Evolutionary conservation across 2,329 filamentous ascomycete genomes (phyloP), one percentile per base, ranked within the genome.

Genomic region (Phoma sp.): DNA sequence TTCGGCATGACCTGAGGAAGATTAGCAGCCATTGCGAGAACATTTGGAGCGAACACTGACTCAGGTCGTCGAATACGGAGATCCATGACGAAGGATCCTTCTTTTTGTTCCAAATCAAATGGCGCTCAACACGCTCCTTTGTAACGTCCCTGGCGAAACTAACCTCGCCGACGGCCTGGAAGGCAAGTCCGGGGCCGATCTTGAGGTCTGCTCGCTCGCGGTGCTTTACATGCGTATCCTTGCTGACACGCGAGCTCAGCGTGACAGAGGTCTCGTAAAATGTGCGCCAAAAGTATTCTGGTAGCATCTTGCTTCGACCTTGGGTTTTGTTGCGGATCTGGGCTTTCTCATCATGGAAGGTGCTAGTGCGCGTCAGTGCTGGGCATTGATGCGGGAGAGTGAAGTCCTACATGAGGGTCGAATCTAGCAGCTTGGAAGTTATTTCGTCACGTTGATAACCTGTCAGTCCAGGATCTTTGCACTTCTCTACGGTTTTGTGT

Each of bases 131-230:
- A 0, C 60, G 15, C 3, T 49, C 19, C 4, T 13, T 31, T 2
- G 46, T 65, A 3, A 64, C 12, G 33, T 56, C 47, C 3, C 4
- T 17, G 0, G 17, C 17, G 2, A 38, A 4, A 8, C n/a, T 10
- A 25, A 65, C 59, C 4, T 27, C 25, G 4, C 38, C 61, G 7
- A 65, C 33, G 3, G 65, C 29, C 32, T 67, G 65, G 32, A 68
- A 70, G 0, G 62, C 64, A 7, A 58, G 52, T 0, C 27, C 39
- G 1, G 48, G 35, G 0, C 24, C 2, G 8, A 65, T 22, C 25
- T 45, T 57, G 1, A 64, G 37, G 3, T 55, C 12, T 1, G 45
- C 47, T 5, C 27, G 21, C 4, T 59, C 55, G 0, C 55, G 50
- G 17, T 65, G 54, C n/a, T 58, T 51, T 0, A 43, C 12, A 25